These are phyloP conservation scores for Lentinus tigrinus DNA, from an alignment of 768 basidiomycete species.

Conservation along the genomic window DNA sequence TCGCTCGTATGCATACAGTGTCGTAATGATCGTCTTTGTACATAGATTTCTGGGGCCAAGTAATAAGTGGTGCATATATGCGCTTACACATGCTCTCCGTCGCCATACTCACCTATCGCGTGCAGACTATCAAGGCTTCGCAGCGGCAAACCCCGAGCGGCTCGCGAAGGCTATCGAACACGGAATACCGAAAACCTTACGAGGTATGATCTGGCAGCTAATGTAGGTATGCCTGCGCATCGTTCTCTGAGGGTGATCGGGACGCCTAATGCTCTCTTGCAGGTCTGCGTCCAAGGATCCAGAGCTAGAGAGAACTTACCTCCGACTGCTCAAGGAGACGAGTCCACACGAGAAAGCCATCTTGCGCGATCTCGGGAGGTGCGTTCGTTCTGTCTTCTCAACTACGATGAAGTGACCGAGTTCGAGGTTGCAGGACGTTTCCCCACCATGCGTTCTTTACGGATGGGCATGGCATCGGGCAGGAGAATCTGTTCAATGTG, in stretches of 20 bases:
- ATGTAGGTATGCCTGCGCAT: conserved; percentile 52
- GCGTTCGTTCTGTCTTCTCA: conserved; percentile 9
- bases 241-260: not conserved
- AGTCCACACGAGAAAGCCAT: conserved; percentile 96
- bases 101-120: not conserved
- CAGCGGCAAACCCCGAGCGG: conserved; percentile 71
- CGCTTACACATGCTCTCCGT: not conserved
- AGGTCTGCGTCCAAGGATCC: conserved; percentile 94
- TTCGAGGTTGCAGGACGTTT: conserved; percentile 65
- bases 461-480: conserved; percentile 91
- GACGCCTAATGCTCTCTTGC: not conserved
- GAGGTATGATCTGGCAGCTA: conserved; percentile 96
- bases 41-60: conserved; percentile 91
- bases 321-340: conserved; percentile 74
- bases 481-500: conserved; percentile 97
- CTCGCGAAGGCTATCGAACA: conserved; percentile 87
- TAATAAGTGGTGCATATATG: conserved; percentile 69
- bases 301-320: conserved; percentile 80
- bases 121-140: conserved; percentile 86
- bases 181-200: conserved; percentile 84
- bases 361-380: conserved; percentile 87
- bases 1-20: not conserved
- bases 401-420: not conserved
- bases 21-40: conserved; percentile 7
- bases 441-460: conserved; percentile 96